A percentile compares a stretch with the other conserved stretches of the same genome.
phyloP scores from a whole-genome alignment of 2,329 filamentous ascomycete species.

The Sporothrix curviconia region DNA sequence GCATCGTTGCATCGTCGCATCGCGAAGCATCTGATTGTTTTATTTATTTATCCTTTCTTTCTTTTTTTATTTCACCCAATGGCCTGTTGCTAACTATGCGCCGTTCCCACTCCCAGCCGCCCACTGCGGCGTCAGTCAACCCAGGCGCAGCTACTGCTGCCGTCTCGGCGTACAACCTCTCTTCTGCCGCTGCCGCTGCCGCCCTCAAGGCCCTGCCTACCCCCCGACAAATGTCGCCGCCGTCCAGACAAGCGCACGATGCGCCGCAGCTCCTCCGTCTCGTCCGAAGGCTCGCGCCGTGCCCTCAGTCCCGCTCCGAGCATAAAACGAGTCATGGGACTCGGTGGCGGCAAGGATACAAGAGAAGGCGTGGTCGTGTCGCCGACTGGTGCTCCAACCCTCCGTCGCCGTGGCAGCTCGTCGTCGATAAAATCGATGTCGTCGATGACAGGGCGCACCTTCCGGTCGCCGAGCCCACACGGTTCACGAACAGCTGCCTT shows the following conservation, averaged over 20 bases:
- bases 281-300: conserved; percentile 46
- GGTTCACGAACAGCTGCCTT: conserved; percentile 25
- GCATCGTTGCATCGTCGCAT: no score
- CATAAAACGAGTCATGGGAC: conserved; percentile 11
- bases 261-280: conserved; percentile 64
- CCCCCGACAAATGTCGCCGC: conserved; percentile 71
- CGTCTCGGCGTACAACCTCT: conserved; percentile 75
- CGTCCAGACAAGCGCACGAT: conserved; percentile 82
- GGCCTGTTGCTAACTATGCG: conserved; percentile 16
- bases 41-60: neutral
- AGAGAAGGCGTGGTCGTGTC: conserved; percentile 5
- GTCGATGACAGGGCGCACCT: conserved; percentile 86
- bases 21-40: no score
- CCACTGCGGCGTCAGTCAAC: conserved; percentile 58
- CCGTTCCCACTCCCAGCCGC: conserved; percentile 48
- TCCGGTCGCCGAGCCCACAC: conserved; percentile 67
- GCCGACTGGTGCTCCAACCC: conserved; percentile 24
- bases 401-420: conserved; percentile 62
- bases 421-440: conserved; percentile 63
- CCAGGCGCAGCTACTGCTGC: conserved; percentile 74
- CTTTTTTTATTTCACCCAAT: conserved; percentile 7
- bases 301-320: conserved; percentile 17
- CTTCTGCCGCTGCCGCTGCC: conserved; percentile 78
- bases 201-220: conserved; percentile 73
- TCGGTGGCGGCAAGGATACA: conserved; percentile 10